Evolutionary conservation across 2,329 filamentous ascomycete species (phyloP).

Genomic region (Sporothrix luriei): DNA sequence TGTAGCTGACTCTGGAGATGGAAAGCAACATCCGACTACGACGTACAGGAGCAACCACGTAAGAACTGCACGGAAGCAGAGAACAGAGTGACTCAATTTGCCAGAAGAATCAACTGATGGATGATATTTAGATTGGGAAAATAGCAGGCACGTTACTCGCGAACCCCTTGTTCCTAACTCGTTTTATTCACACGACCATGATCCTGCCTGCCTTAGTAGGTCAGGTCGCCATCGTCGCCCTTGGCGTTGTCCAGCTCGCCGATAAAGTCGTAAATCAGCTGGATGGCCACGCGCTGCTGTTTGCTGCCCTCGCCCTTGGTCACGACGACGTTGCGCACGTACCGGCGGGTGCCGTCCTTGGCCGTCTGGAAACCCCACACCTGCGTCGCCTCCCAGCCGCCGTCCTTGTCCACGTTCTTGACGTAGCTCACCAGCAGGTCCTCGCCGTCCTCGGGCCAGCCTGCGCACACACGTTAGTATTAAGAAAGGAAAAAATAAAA

Average conservation of each 20-base stretch:
- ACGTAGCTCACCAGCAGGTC: conserved; percentile 68
- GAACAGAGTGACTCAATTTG: background rate
- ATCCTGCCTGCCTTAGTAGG: conserved; percentile 34
- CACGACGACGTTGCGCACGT: conserved; percentile 57
- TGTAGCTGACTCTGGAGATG: background rate
- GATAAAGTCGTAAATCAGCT: conserved; percentile 60
- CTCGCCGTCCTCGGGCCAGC: conserved; percentile 59
- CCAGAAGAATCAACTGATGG: background rate
- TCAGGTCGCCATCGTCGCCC: conserved; percentile 28
- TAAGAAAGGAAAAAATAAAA: too few species aligned
- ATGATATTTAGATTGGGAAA: conserved; percentile 5
- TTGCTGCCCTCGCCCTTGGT: conserved; percentile 48
- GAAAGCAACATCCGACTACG: conserved; percentile 1
- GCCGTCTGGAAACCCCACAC: conserved; percentile 61
- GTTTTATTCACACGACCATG: background rate
- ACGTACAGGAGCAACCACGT: background rate
- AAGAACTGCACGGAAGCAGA: background rate
- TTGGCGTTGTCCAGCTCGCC: conserved; percentile 33
- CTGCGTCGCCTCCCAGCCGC: conserved; percentile 60
- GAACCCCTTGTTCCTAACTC: background rate
- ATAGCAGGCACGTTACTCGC: background rate
- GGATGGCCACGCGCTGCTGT: conserved; percentile 51
- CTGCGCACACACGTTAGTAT: background rate
- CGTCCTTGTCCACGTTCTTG: conserved; percentile 52
- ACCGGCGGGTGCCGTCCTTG: conserved; percentile 55